Conservation (phyloP, 257 asterid species). For the Rhazya stricta region DNA sequence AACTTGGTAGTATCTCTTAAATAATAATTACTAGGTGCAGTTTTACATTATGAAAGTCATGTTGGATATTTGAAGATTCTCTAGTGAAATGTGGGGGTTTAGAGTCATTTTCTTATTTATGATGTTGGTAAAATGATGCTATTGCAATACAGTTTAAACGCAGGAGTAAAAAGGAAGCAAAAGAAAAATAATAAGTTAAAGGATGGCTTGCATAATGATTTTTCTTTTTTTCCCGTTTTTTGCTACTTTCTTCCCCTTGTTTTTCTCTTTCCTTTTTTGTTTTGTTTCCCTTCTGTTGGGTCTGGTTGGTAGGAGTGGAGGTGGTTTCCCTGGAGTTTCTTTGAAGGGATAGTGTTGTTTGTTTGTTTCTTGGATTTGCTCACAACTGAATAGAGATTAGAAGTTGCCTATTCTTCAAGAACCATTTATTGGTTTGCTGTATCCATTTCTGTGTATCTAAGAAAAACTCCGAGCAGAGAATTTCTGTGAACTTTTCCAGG, state of each 20-base stretch:
- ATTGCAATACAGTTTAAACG: slow-evolving; percentile 28
- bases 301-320: slow-evolving; percentile 92
- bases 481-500: slow-evolving; percentile 50
- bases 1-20: background rate
- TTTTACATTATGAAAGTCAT: background rate
- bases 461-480: slow-evolving; percentile 25
- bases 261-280: slow-evolving; percentile 13
- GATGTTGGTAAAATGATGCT: slow-evolving; percentile 35
- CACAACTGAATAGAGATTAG: slow-evolving; percentile 30
- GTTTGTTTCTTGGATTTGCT: slow-evolving; percentile 36
- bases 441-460: slow-evolving; percentile 20
- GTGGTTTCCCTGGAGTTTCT: slow-evolving; percentile 73
- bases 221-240: slow-evolving; percentile 27
- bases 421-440: slow-evolving; percentile 24
- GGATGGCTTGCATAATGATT: slow-evolving; percentile 35
- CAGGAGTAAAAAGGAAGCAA: slow-evolving; percentile 63
- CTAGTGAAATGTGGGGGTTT: slow-evolving; percentile 24
- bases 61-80: slow-evolving; percentile 1
- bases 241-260: slow-evolving; percentile 26
- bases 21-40: background rate
- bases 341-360: slow-evolving; percentile 61
- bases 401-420: slow-evolving; percentile 22
- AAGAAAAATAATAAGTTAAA: slow-evolving; percentile 29
- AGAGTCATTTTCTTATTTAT: slow-evolving; percentile 28
- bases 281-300: slow-evolving; percentile 32